Conservation (phyloP, 805 yeast species). For the Isabelozyma heimii region DNA sequence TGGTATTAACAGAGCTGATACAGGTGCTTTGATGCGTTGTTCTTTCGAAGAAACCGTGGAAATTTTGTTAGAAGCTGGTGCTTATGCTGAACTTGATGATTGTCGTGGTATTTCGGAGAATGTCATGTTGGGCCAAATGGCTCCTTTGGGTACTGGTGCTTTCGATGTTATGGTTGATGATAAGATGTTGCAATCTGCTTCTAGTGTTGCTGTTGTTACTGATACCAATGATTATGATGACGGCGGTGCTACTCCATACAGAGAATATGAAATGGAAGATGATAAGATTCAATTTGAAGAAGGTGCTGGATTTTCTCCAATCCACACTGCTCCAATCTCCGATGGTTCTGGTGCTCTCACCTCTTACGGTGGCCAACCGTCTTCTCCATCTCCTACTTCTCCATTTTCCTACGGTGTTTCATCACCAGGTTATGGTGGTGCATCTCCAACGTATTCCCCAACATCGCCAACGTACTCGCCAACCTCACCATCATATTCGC, state of each 20-base stretch:
- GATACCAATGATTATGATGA: conserved; percentile 25
- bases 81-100: conserved; percentile 95
- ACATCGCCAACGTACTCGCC: conserved; percentile 74
- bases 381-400: conserved; percentile 51
- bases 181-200: conserved; percentile 66
- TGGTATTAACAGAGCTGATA: conserved; percentile 97
- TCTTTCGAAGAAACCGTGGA: conserved; percentile 99
- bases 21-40: conserved; percentile 99
- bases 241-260: conserved; percentile 93
- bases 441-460: conserved; percentile 63
- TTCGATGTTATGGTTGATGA: conserved; percentile 96
- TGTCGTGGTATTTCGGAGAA: conserved; percentile 99
- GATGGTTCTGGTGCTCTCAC: conserved; percentile 82
- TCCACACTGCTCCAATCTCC: conserved; percentile 81
- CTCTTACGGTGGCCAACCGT: conserved; percentile 73
- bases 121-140: conserved; percentile 96
- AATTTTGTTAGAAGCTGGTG: conserved; percentile 95
- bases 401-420: conserved; percentile 53
- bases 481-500: conserved; percentile 58
- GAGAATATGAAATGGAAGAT: conserved; percentile 59
- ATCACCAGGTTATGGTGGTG: conserved; percentile 53
- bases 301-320: conserved; percentile 88
- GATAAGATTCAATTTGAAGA: conserved; percentile 63
- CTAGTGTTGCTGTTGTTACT: conserved; percentile 44
- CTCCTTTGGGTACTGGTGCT: conserved; percentile 98